Evolutionary conservation across 257 asterid genomes (phyloP), one percentile per base, ranked within the genome.

Genomic region (Capsicum chinense): DNA sequence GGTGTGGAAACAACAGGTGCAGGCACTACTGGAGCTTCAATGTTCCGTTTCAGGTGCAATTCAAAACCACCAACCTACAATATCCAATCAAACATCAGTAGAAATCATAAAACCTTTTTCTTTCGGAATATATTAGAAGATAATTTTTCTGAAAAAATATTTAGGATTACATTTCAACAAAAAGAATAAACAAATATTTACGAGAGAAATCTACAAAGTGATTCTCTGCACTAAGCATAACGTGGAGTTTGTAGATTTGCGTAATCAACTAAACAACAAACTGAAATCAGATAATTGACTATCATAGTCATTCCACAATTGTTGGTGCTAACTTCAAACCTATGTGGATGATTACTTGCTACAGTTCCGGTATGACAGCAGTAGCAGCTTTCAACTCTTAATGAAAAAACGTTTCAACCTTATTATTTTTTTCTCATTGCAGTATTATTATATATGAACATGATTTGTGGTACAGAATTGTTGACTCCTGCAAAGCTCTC

Each of bases 21-120:
- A 70, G 91, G 91, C 84, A 86, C 85, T 88, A 84, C 37, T 48
- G 91, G 89, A 69, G 90, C 87, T 80, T 88, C 91, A 84, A 92
- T 86, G 21, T 87, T 92, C 80, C 98, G 89, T 89, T 91, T 92
- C 89, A 93, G 79, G 85, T 92, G 92, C 90, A 95, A 85, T 86
- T 95, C 93, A 47, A 95, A 92, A 90, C 90, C 93, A 84, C 98
- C 98, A 81, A 93, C 68, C 97, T 95, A 68, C 84, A 62, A 88
- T 63, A 56, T 26, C 64, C 86, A 83, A 60, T 50, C 62, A 74
- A 54, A 50, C 5, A 54, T 14, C 17, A 7, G 12, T 78, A 47
- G 14, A 21, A 12, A 79, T 37, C 35, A 68, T 56, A 79, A 52
- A 47, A 54, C 74, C 12, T 37, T 3, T 69, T 74, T 37, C 52